A percentile compares a stretch with the other conserved stretches of the same genome.
These are phyloP conservation scores for Henckelia pumila DNA, from an alignment of 257 asterid species.

Conservation along the genomic window DNA sequence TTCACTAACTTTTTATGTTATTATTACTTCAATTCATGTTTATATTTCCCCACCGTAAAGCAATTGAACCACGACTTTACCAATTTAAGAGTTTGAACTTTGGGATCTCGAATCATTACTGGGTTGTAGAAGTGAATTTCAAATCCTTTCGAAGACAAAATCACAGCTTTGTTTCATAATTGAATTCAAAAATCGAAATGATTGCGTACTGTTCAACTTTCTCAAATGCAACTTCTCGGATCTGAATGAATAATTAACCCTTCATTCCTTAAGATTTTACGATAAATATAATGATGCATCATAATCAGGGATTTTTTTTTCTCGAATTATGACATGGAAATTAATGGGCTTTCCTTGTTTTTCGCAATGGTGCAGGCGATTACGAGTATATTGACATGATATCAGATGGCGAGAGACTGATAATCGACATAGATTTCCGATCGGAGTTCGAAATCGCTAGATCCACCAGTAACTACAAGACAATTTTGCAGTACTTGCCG, in stretches of 20 bases:
- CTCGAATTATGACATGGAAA: not conserved
- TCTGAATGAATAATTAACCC: not conserved
- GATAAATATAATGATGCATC: not conserved
- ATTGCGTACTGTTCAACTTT: not conserved
- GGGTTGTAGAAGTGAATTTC: not conserved
- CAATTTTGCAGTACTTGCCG: conserved; percentile 63
- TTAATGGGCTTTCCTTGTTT: not conserved
- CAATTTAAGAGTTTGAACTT: not conserved
- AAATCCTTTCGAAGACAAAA: not conserved
- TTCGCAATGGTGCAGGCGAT: conserved; percentile 43
- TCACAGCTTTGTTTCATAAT: not conserved
- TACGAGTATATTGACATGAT: conserved; percentile 85
- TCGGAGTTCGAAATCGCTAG: conserved; percentile 91
- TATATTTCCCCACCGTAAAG: not conserved
- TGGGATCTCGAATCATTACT: not conserved
- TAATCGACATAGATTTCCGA: conserved; percentile 83
- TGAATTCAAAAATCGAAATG: not conserved
- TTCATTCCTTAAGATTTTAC: not conserved
- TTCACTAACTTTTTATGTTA: not conserved
- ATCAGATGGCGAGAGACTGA: conserved; percentile 53
- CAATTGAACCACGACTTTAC: not conserved
- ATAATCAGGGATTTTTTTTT: not conserved
- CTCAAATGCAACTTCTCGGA: not conserved
- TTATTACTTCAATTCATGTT: not conserved
- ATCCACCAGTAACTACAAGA: conserved; percentile 62